Evolutionary conservation across 2,329 filamentous ascomycete genomes (phyloP).

Genomic region (Cercospora brassicicola): DNA sequence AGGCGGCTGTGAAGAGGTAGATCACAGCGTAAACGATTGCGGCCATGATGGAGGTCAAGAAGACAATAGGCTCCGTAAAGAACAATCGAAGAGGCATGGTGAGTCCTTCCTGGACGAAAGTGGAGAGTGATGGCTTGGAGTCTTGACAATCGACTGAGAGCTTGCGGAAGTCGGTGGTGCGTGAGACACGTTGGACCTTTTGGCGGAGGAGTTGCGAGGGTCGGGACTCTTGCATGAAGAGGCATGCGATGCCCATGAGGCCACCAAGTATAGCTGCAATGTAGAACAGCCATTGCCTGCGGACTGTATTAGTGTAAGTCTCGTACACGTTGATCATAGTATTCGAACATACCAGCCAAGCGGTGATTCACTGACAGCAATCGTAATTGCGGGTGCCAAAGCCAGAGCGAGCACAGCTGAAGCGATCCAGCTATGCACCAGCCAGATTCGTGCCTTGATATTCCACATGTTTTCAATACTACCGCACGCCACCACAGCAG

Average conservation of each 20-base stretch:
- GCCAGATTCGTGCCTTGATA: constrained; percentile 46
- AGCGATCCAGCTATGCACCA: constrained; percentile 49
- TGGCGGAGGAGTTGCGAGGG: constrained; percentile 45
- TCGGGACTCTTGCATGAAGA: constrained; percentile 47
- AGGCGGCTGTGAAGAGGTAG: constrained; percentile 39
- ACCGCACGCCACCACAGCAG: constrained; percentile 50
- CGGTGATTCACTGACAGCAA: constrained; percentile 17
- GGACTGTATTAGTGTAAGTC: not conserved
- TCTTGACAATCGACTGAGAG: constrained; percentile 42
- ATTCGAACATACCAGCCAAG: constrained; percentile 21
- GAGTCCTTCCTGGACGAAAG: constrained; percentile 35
- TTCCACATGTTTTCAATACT: constrained; percentile 50
- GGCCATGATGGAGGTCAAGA: constrained; percentile 46
- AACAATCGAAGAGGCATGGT: constrained; percentile 44
- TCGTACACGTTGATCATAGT: not conserved
- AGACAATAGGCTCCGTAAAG: constrained; percentile 51
- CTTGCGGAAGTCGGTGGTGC: constrained; percentile 28
- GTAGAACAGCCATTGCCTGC: constrained; percentile 50
- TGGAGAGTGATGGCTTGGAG: constrained; percentile 39
- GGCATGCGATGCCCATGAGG: constrained; percentile 39
- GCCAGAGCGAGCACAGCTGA: constrained; percentile 47
- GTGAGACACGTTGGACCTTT: constrained; percentile 37
- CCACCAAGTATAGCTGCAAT: constrained; percentile 45
- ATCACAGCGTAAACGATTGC: constrained; percentile 49
- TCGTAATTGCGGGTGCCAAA: constrained; percentile 49